phyloP scores from a whole-genome alignment of 2,329 filamentous ascomycete genomes.

The Colletotrichum phormii region DNA sequence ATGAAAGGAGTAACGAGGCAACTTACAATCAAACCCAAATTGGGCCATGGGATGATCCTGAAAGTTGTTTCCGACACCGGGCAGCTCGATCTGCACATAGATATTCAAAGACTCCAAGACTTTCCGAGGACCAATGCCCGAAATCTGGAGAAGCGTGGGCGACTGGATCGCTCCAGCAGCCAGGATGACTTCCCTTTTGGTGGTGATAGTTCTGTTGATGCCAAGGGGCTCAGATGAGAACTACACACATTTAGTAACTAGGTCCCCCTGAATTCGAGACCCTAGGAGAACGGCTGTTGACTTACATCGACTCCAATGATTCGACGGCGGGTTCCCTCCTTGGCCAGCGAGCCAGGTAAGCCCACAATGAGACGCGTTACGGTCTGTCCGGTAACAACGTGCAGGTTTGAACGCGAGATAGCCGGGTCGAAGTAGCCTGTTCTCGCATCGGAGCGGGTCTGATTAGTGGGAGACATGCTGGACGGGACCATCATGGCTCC shows the following conservation, averaged over 20 bases:
- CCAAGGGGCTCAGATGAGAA: not conserved
- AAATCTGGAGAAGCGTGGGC: conserved; percentile 57
- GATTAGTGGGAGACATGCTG: conserved; percentile 51
- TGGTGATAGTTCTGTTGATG: conserved; percentile 27
- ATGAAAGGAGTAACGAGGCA: conserved; percentile 32
- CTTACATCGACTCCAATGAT: conserved; percentile 53
- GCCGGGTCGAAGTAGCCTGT: conserved; percentile 54
- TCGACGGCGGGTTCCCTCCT: conserved; percentile 21
- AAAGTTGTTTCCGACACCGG: conserved; percentile 47
- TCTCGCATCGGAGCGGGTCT: conserved; percentile 53
- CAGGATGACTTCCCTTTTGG: conserved; percentile 54
- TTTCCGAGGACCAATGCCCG: conserved; percentile 47
- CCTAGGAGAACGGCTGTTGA: not conserved
- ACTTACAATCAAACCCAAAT: conserved; percentile 40
- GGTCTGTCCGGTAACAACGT: conserved; percentile 52
- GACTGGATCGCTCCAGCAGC: conserved; percentile 54
- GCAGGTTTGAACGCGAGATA: conserved; percentile 50
- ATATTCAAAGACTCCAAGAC: conserved; percentile 44
- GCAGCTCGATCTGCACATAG: conserved; percentile 44
- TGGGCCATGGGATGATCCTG: conserved; percentile 45
- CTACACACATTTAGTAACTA: not conserved
- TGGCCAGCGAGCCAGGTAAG: conserved; percentile 28
- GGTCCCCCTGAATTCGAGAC: not conserved
- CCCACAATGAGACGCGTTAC: conserved; percentile 49
- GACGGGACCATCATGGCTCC: conserved; percentile 52